Base-by-base conservation (phyloP, 164 flowering plant genomes). In the Macadamia tetraphylla region DNA sequence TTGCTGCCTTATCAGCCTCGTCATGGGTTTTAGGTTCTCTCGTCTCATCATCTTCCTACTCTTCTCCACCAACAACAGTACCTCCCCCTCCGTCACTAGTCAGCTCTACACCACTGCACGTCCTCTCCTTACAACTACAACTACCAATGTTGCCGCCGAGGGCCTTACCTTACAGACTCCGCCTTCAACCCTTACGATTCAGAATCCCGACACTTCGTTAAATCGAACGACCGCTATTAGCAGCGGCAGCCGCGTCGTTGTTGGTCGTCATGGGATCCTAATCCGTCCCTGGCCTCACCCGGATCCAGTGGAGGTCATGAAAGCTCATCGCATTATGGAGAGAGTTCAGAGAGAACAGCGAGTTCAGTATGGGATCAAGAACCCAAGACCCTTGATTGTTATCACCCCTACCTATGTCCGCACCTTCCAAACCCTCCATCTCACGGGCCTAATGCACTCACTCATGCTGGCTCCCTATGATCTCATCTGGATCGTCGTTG, bases 221-320 rank as follows among this genome's bases (percentile, higher is more conserved):
- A 53, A 53, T 17, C 57, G 57, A 6, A 53, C 57, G 6, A 53
- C 6, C 57, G 5, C 57, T 53, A 17, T 5, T 17, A 65, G 68
- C 43, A 73, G 74, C 29, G 74, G 71, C 58, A 83, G 85, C 65
- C 66, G 91, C 49, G 98, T 94, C 29, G 94, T 91, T 68, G 98
- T 94, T 0, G 97, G 98, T 46, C 79, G 98, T 60, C 98, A 91
- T 69, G 97, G 97, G 86, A 94, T 94, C 71, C 84, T 80, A 67
- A 84, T 91, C 74, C 81, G 97, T 58, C 93, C 94, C 48, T 90
- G 94, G 93, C 98, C 98, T 52, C 97, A 91, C 59, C 98, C 98
- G 65, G 75, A 91, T 75, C 88, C 92, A 62, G 73, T 43, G 3
- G 97, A 94, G 83, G 96, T 88, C 31, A 86, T 88, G 96, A 81